Evolutionary conservation across 106 monocot genomes (phyloP), one percentile per base, ranked within the genome.

Genomic region (Dendrobium nobile): DNA sequence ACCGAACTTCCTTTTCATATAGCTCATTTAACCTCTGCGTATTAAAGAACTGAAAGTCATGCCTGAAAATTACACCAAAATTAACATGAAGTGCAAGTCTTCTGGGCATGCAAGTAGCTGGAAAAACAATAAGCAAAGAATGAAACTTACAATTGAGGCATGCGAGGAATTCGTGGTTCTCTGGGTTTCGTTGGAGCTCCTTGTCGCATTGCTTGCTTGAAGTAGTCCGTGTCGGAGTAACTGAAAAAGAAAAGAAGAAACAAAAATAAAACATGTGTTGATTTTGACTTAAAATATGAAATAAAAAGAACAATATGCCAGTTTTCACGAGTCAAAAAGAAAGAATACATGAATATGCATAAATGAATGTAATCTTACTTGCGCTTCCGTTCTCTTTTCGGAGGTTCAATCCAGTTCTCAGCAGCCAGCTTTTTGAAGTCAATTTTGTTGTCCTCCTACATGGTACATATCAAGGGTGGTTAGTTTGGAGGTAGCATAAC

Each of bases 41-140:
- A 64, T 99, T 95, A 58, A 95, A 99, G 86, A 99, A 99, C 90
- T 99, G 99, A 82, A 99, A 99, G 85, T 99, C 99, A 84, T 99
- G 91, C 83, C 99, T 99, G 86, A 79, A 87, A 89, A 73, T 61
- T 9, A 28, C n/a, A 79, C 11, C 47, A 72, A 4, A 67, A 78
- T 16, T 33, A 37, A 27, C 54, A 42, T 48, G 1, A 74, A 70
- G 4, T 51, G 16, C 16, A 19, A 26, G 26, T 47, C 55, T 68
- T 13, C 37, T 48, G 22, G 9, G 3, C 40, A 48, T 47, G 45
- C 76, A 76, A 43, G 18, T 5, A 76, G 26, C 27, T 24, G 26
- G 11, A 76, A 47, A 73, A 56, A 54, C 5, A 0, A 65, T 5
- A n/a, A 28, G 2, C 0, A 72, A 77, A 61, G 75, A 54, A 51